Conservation (phyloP, 2,329 filamentous ascomycete species). For the Penicillium oxalicum region DNA sequence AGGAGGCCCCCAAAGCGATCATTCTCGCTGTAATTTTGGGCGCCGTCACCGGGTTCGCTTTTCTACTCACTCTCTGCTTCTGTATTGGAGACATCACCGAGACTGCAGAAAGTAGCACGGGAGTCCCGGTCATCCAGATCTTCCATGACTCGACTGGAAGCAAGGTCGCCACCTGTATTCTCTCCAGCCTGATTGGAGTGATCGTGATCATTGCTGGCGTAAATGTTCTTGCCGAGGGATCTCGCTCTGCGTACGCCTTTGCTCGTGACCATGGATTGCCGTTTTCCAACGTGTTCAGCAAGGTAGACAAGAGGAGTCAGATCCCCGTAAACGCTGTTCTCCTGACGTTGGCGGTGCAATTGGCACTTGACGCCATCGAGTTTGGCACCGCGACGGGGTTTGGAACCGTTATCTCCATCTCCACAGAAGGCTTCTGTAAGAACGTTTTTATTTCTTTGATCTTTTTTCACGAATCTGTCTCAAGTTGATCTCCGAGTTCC, state of each 20-base stretch:
- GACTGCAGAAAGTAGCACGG: constrained; percentile 43
- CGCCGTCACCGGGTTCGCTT: constrained; percentile 44
- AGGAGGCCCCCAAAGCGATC: constrained; percentile 46
- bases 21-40: constrained; percentile 43
- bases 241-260: constrained; percentile 41
- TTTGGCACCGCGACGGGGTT: constrained; percentile 52
- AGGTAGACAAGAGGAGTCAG: constrained; percentile 42
- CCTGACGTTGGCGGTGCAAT: constrained; percentile 44
- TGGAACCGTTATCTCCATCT: constrained; percentile 52
- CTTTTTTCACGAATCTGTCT: too few species aligned
- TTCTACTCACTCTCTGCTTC: constrained; percentile 47
- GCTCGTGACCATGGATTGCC: constrained; percentile 50
- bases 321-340: constrained; percentile 49
- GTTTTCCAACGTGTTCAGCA: constrained; percentile 44
- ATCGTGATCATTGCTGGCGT: constrained; percentile 44
- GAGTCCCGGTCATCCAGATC: constrained; percentile 50
- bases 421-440: constrained; percentile 52
- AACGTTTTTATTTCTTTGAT: too few species aligned
- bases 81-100: constrained; percentile 47
- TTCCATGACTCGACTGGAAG: constrained; percentile 47
- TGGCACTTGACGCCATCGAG: constrained; percentile 51
- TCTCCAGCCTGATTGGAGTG: constrained; percentile 46
- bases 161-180: constrained; percentile 40
- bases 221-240: constrained; percentile 45
- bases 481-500: constrained; percentile 8